A percentile compares a stretch with the other conserved stretches of the same genome.
Conservation (phyloP, 2,329 filamentous ascomycete species). For the Cadophora luteo-olivacea region DNA sequence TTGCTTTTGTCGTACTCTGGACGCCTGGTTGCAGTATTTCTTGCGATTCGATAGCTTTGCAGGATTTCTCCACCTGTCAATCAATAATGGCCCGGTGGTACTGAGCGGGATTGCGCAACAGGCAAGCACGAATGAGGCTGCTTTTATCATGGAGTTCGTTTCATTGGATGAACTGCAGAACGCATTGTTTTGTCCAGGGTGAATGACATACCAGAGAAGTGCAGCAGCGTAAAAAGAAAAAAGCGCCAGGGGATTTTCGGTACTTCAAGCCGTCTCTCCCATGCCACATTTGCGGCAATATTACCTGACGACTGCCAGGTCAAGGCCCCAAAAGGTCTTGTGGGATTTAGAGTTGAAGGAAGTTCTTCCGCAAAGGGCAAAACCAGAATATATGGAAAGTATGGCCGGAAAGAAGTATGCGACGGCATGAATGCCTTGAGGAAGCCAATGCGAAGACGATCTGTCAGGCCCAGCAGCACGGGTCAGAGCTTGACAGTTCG, state of each 20-base stretch:
- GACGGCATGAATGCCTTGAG: not conserved
- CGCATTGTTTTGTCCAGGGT: not conserved
- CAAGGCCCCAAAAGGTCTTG: not conserved
- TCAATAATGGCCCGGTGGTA: conserved; percentile 8
- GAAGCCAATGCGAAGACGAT: conserved; percentile 13
- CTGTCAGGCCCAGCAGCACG: conserved; percentile 10
- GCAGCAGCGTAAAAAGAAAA: not conserved
- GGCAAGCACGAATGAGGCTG: not conserved
- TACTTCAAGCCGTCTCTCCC: not conserved
- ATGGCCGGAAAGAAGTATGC: not conserved
- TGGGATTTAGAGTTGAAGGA: conserved; percentile 14
- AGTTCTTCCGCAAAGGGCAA: conserved; percentile 16
- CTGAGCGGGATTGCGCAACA: conserved; percentile 16
- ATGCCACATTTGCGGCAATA: conserved; percentile 7
- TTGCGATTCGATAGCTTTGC: not conserved
- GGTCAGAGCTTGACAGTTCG: conserved; percentile 1
- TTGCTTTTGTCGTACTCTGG: conserved; percentile 9
- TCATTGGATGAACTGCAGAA: not conserved
- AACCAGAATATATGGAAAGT: not conserved
- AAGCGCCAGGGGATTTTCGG: not conserved
- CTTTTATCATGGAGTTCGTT: not conserved
- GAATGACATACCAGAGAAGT: not conserved
- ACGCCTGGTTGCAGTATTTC: not conserved
- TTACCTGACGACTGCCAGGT: conserved; percentile 6
- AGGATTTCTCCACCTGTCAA: conserved; percentile 3